Base-by-base conservation (phyloP, 495 filamentous ascomycete genomes). In the Physcia stellaris region DNA sequence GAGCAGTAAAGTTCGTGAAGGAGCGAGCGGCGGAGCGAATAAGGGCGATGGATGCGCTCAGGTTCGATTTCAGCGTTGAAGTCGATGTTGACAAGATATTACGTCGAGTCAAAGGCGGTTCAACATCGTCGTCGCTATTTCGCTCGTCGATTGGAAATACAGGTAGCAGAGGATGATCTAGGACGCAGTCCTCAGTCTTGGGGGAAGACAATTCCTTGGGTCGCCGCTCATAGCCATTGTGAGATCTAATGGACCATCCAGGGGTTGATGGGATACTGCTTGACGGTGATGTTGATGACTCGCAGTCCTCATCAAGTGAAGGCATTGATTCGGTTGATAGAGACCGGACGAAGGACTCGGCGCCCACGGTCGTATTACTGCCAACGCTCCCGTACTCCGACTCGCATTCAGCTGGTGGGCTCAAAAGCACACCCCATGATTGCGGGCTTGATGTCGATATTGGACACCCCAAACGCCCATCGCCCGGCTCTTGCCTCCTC, bases 41-140 rank as follows among this genome's bases (percentile, higher is more conserved):
- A 19, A 83, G 85, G 23, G 83, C 75, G 36, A 98, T 59, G 0
- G 90, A 98, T 16, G 88, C 86, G 4, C 87, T 98, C 12, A 98
- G 67, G 47, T 96, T 96, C 2, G 90, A 98, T 49, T 86, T 92
- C 61, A 95, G 86, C 9, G 72, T 75, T 12, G 67, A 63, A 11
- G 54, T 57, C 4, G 65, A 31, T n/a, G 60, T 56, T n/a, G 61
- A 54, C 15, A 64, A 59, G 10, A 13, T n/a, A n/a, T n/a, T n/a
- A n/a, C n/a, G n/a, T n/a, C n/a, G n/a, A n/a, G n/a, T n/a, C n/a
- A n/a, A n/a, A n/a, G n/a, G n/a, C n/a, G n/a, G n/a, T n/a, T n/a
- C n/a, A n/a, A n/a, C n/a, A n/a, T n/a, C n/a, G n/a, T n/a, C n/a
- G n/a, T n/a, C n/a, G n/a, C n/a, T n/a, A n/a, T n/a, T n/a, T n/a